phyloP scores from a whole-genome alignment of 345 rosid genomes.

The Arabidopsis suecica region DNA sequence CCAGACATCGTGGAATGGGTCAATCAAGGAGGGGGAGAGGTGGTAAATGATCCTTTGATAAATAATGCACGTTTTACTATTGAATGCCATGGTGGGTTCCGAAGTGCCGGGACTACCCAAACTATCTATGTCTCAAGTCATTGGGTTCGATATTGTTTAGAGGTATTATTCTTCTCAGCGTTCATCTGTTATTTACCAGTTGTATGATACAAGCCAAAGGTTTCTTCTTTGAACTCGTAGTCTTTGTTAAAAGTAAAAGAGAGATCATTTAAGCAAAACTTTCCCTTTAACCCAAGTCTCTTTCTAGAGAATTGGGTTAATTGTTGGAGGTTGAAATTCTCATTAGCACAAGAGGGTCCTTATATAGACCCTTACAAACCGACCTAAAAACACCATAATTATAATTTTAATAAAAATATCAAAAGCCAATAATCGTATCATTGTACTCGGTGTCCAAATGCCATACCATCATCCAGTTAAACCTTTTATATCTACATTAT shows the following conservation, averaged over 20 bases:
- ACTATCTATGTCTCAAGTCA: constrained; percentile 82
- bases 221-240: too few relatives aligned
- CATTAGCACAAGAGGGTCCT: too few relatives aligned
- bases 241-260: too few relatives aligned
- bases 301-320: too few relatives aligned
- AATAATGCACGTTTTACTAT: constrained; percentile 62
- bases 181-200: constrained; percentile 25
- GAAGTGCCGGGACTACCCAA: constrained; percentile 39
- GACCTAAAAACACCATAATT: too few relatives aligned
- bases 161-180: constrained; percentile 56
- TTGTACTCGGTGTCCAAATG: constrained; percentile 28
- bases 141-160: constrained; percentile 90
- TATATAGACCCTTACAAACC: too few relatives aligned
- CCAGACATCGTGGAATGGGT: constrained; percentile 85
- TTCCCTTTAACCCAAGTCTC: too few relatives aligned
- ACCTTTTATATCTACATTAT: constrained; percentile 2
- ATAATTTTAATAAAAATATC: too few relatives aligned
- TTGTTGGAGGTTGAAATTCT: too few relatives aligned
- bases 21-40: constrained; percentile 83
- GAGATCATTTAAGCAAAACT: too few relatives aligned
- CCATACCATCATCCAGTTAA: constrained; percentile 28
- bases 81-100: constrained; percentile 74
- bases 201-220: background rate
- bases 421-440: too few relatives aligned
- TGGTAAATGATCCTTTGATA: constrained; percentile 51